Percentiles rank a stretch among this genome's conserved stretches.
Evolutionary conservation across 495 filamentous ascomycete genomes (phyloP).

Genomic region (Physcia stellaris): DNA sequence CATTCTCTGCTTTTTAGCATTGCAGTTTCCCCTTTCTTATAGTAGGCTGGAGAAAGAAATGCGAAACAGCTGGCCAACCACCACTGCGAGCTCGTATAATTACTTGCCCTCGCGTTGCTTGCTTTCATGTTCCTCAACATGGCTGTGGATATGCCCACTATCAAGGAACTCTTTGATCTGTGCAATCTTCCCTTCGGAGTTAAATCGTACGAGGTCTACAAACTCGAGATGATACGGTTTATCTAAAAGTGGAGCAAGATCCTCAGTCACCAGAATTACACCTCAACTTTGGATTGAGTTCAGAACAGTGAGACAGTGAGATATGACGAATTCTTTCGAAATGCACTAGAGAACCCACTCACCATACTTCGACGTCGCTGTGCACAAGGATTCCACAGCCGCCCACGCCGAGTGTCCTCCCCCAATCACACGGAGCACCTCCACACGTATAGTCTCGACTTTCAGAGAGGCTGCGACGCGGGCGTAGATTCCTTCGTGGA

Average conservation of each 20-base stretch:
- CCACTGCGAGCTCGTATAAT: no score
- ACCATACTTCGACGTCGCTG: not conserved
- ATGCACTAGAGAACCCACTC: not conserved
- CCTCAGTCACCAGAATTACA: not conserved
- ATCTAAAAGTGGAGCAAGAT: not conserved
- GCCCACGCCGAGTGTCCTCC: constrained; percentile 6
- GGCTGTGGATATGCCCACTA: not conserved
- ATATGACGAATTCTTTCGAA: no score
- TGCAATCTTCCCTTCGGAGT: constrained; percentile 7
- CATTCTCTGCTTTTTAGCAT: no score
- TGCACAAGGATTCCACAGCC: not conserved
- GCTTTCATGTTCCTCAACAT: no score
- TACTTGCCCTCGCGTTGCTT: no score
- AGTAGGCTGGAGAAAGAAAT: no score
- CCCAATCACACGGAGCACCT: constrained; percentile 4
- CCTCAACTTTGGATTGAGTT: no score
- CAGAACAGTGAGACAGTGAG: no score
- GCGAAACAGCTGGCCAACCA: no score
- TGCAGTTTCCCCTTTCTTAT: no score
- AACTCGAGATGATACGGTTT: constrained; percentile 3
- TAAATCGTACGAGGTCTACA: constrained; percentile 4
- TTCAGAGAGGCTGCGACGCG: not conserved
- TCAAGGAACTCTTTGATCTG: constrained; percentile 6
- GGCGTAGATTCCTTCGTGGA: constrained; percentile 3
- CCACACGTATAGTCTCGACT: constrained; percentile 3